Evolutionary conservation across 352 stramenopile genomes (phyloP).

Genomic region (Pythium volutum): DNA sequence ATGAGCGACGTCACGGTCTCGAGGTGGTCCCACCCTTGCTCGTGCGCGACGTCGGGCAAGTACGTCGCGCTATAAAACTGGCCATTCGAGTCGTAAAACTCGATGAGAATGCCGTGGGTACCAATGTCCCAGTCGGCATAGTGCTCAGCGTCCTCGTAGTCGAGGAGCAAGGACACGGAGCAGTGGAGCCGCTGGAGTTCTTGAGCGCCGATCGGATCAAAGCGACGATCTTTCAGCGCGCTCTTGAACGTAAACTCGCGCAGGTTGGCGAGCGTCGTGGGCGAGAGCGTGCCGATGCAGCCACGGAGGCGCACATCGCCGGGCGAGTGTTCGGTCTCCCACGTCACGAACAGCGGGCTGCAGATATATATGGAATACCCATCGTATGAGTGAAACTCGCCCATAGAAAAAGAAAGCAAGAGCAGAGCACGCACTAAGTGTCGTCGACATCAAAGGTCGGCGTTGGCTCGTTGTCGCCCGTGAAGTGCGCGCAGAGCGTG

Average conservation of each 20-base stretch:
- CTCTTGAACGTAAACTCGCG: constrained; percentile 85
- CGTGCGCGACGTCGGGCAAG: constrained; percentile 68
- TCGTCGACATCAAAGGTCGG: constrained; percentile 54
- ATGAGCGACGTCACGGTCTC: constrained; percentile 78
- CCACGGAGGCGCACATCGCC: constrained; percentile 50
- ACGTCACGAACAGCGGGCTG: constrained; percentile 83
- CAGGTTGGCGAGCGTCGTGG: constrained; percentile 60
- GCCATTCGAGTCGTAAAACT: constrained; percentile 54
- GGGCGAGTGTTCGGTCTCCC: constrained; percentile 62
- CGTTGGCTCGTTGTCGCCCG: constrained; percentile 42
- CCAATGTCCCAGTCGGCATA: constrained; percentile 85
- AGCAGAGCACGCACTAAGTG: constrained; percentile 42
- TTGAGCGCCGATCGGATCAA: constrained; percentile 65
- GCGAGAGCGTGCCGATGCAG: constrained; percentile 76
- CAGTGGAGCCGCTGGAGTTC: constrained; percentile 67
- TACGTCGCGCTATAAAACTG: constrained; percentile 72
- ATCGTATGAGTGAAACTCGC: not conserved
- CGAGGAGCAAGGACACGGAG: constrained; percentile 78
- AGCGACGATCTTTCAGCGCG: constrained; percentile 69
- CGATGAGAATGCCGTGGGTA: constrained; percentile 78
- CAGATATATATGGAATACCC: not conserved
- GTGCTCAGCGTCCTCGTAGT: constrained; percentile 71
- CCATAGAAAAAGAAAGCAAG: not conserved
- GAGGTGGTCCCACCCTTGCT: constrained; percentile 69
- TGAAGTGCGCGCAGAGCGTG: constrained; percentile 70